Conservation (phyloP, 2,329 filamentous ascomycete species). For the Colletotrichum cordylinicola region DNA sequence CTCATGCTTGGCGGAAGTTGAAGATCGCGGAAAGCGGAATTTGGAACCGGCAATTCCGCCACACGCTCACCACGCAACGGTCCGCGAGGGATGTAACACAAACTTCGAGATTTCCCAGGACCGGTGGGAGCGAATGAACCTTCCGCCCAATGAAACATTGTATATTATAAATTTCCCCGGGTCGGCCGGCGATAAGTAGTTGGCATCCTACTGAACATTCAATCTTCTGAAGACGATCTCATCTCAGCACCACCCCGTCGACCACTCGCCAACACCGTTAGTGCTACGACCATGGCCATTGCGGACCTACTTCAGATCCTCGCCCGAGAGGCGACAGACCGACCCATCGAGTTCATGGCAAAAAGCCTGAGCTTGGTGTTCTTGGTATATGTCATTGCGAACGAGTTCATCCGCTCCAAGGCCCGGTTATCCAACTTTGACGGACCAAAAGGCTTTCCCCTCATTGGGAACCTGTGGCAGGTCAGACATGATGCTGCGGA, state of each 20-base stretch:
- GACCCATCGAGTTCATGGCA: constrained; percentile 24
- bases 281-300: constrained; percentile 28
- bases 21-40: background rate
- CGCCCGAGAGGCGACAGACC: constrained; percentile 18
- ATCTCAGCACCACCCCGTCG: background rate
- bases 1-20: background rate
- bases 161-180: background rate
- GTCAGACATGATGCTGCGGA: constrained; percentile 53
- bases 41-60: background rate
- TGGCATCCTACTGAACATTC: background rate
- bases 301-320: constrained; percentile 27
- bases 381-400: constrained; percentile 50
- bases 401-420: constrained; percentile 50
- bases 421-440: constrained; percentile 50
- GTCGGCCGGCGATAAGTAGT: background rate
- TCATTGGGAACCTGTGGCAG: constrained; percentile 61
- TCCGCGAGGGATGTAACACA: background rate
- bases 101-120: background rate
- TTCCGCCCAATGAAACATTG: background rate
- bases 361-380: constrained; percentile 26
- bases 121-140: background rate
- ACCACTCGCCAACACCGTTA: background rate
- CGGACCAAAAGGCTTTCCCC: constrained; percentile 54
- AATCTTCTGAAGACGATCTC: no score
- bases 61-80: background rate